Evolutionary conservation across 352 stramenopile genomes (phyloP).

Genomic region (Pythium phragmiticola): DNA sequence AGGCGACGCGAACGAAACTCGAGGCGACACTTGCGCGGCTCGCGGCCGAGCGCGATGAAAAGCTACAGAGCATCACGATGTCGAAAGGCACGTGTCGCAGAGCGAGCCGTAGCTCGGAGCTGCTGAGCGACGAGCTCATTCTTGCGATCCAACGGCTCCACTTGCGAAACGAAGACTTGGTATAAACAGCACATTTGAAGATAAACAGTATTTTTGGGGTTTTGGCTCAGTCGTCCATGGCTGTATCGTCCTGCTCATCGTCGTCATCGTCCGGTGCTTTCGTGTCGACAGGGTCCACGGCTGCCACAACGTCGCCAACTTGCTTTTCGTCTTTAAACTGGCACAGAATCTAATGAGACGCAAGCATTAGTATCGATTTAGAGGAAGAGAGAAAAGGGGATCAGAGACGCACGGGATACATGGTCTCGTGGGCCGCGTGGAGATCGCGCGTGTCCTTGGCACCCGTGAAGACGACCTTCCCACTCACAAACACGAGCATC

Average conservation of each 20-base stretch:
- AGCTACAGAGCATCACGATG: not conserved
- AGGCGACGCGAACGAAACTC: conserved; percentile 3
- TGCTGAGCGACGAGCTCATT: conserved; percentile 16
- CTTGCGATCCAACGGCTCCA: conserved; percentile 18
- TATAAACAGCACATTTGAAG: no score
- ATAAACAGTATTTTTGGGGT: not conserved
- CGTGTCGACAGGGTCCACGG: not conserved
- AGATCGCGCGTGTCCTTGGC: conserved; percentile 87
- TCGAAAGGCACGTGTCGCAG: not conserved
- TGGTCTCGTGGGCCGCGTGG: conserved; percentile 75
- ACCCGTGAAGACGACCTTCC: conserved; percentile 97
- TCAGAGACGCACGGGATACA: conserved; percentile 54
- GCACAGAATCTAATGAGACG: conserved; percentile 19
- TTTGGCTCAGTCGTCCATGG: conserved; percentile 15
- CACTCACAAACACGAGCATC: conserved; percentile 98
- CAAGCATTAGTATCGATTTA: not conserved
- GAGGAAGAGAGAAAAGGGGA: not conserved
- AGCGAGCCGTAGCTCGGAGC: not conserved
- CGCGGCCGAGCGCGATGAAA: conserved; percentile 3
- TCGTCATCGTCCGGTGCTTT: conserved; percentile 5
- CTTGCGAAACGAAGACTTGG: conserved; percentile 9
- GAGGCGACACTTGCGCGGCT: not conserved
- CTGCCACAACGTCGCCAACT: not conserved
- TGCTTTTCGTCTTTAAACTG: conserved; percentile 26
- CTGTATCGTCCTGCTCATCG: conserved; percentile 16